A percentile compares a stretch with the other conserved stretches of the same genome.
These are phyloP conservation scores for Lachnellula subtilissima DNA, from an alignment of 2,329 filamentous ascomycete species.

Conservation along the genomic window DNA sequence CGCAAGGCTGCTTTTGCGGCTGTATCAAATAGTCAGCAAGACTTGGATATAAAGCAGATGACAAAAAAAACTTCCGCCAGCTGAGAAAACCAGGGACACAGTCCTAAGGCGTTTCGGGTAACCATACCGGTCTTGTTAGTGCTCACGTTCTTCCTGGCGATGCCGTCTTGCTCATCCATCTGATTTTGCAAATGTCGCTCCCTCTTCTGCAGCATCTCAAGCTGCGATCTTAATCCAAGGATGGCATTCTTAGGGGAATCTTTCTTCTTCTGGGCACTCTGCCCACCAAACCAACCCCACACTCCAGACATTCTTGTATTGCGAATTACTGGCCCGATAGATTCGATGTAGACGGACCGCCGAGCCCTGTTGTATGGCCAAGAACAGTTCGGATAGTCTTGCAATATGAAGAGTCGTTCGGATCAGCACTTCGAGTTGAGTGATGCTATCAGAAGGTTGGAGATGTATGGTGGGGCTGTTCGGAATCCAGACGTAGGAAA, in stretches of 20 bases:
- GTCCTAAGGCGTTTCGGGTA: slow-evolving; percentile 9
- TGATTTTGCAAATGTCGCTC: slow-evolving; percentile 87
- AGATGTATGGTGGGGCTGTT: slow-evolving; percentile 27
- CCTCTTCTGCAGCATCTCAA: slow-evolving; percentile 97
- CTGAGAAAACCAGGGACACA: neutral
- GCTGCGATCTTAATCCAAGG: slow-evolving; percentile 75
- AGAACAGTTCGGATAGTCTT: neutral
- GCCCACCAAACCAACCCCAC: slow-evolving; percentile 91
- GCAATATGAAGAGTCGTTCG: neutral
- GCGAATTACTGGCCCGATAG: slow-evolving; percentile 8
- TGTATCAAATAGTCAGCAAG: slow-evolving; percentile 37
- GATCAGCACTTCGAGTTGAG: neutral
- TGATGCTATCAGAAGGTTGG: slow-evolving; percentile 19
- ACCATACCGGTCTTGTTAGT: slow-evolving; percentile 84
- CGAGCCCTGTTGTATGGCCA: slow-evolving; percentile 5
- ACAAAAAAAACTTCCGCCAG: neutral
- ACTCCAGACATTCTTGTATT: slow-evolving; percentile 54
- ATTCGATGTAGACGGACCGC: slow-evolving; percentile 9
- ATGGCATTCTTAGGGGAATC: slow-evolving; percentile 97
- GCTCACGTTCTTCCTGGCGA: slow-evolving; percentile 82
- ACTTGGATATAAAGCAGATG: neutral
- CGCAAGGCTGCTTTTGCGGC: slow-evolving; percentile 85
- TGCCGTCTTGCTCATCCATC: slow-evolving; percentile 85
- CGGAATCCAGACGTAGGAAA: slow-evolving; percentile 11
- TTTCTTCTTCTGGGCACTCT: slow-evolving; percentile 77